Conservation (phyloP, 331 rosid species). For the Rosa hybrid region DNA sequence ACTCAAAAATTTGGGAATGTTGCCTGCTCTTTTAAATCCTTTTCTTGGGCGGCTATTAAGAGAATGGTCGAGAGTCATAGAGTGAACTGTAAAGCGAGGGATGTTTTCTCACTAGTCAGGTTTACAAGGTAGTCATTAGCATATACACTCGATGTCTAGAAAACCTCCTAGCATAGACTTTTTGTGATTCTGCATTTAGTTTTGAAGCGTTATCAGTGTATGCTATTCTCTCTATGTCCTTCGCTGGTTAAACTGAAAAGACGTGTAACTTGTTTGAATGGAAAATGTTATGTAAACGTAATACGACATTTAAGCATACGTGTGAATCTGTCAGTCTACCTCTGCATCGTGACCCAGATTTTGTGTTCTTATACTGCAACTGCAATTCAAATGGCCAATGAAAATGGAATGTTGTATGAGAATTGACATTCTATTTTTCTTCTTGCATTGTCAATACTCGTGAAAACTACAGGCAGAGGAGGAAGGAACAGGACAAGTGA, state of each 20-base stretch:
- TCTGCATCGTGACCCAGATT: neutral
- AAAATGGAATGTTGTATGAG: neutral
- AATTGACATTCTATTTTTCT: neutral
- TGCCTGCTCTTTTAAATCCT: neutral
- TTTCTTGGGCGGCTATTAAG: neutral
- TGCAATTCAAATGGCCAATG: neutral
- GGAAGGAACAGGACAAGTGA: neutral
- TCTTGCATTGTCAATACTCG: neutral
- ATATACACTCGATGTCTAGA: neutral
- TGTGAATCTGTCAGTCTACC: neutral
- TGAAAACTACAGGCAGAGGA: neutral
- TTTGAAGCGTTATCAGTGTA: neutral
- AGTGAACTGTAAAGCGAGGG: constrained; percentile 3
- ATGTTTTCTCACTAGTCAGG: constrained; percentile 4
- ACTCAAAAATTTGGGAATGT: neutral
- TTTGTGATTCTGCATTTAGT: neutral
- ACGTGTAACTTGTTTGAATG: neutral
- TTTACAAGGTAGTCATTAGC: constrained; percentile 1
- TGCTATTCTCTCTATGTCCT: neutral
- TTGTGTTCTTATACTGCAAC: neutral
- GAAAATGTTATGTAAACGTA: neutral
- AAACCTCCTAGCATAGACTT: neutral
- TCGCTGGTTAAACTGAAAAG: neutral
- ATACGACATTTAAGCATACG: neutral
- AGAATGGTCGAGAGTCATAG: neutral